A percentile compares a stretch with the other conserved stretches of the same genome.
Evolutionary conservation across 805 yeast genomes (phyloP).

Genomic region (Myxozyma lipomycoides): DNA sequence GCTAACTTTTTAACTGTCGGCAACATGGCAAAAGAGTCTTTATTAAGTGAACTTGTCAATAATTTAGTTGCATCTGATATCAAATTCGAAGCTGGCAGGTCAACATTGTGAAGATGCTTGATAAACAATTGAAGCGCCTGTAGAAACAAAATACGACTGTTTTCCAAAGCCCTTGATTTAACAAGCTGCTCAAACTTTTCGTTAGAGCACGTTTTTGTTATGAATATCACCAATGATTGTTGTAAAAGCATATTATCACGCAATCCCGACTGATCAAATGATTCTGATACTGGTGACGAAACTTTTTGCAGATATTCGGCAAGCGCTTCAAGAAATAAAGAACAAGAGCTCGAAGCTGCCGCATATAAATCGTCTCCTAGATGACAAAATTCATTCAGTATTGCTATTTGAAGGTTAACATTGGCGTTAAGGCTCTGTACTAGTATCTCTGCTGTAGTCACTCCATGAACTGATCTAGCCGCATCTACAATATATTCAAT

Average conservation of each 20-base stretch:
- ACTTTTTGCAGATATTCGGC: neutral
- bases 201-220: neutral
- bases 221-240: neutral
- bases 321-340: neutral
- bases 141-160: neutral
- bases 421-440: neutral
- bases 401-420: neutral
- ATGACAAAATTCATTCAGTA: too few relatives aligned
- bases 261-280: neutral
- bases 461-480: neutral
- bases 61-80: too few relatives aligned
- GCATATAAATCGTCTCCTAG: neutral
- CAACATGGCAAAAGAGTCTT: neutral
- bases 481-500: conserved; percentile 10
- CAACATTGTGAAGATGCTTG: neutral
- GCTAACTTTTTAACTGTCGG: neutral
- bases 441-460: neutral
- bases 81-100: neutral
- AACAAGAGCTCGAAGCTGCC: neutral
- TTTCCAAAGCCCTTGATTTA: neutral
- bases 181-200: neutral
- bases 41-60: neutral
- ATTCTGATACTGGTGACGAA: neutral
- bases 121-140: neutral
- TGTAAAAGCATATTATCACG: neutral